Evolutionary conservation across 352 stramenopile species (phyloP).

Genomic region (Hyaloperonospora brassicae): DNA sequence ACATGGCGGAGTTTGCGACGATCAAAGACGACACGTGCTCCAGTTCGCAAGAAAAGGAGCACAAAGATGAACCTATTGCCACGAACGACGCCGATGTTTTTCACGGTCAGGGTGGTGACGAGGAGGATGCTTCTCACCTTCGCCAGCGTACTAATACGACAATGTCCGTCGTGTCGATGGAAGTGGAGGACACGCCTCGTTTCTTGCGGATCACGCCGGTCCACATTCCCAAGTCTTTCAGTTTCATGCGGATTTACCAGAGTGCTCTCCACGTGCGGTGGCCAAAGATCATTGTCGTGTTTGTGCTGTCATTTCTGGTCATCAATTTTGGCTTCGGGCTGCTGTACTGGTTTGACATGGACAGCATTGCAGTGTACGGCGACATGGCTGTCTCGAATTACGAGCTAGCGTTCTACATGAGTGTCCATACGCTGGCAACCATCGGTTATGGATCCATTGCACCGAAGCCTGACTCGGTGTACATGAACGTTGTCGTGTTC

Average conservation of each 20-base stretch:
- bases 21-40: constrained; percentile 30
- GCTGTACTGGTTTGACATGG: constrained; percentile 47
- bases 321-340: constrained; percentile 58
- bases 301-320: constrained; percentile 56
- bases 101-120: constrained; percentile 9
- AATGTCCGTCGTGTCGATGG: constrained; percentile 49
- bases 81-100: constrained; percentile 13
- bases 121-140: neutral
- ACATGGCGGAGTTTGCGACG: constrained; percentile 30
- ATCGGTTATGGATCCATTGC: constrained; percentile 76
- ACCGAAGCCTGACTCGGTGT: constrained; percentile 35
- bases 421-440: constrained; percentile 71
- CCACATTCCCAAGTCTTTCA: constrained; percentile 73
- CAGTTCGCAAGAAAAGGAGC: constrained; percentile 28
- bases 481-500: constrained; percentile 77
- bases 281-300: constrained; percentile 64
- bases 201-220: constrained; percentile 66
- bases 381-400: constrained; percentile 48
- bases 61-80: constrained; percentile 8
- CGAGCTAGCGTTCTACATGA: constrained; percentile 74
- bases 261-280: constrained; percentile 63
- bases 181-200: constrained; percentile 71
- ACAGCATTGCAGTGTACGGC: constrained; percentile 32
- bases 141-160: constrained; percentile 13
- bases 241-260: constrained; percentile 76